Evolutionary conservation across 768 basidiomycete genomes (phyloP).

Genomic region (Butyriboletus loyo): DNA sequence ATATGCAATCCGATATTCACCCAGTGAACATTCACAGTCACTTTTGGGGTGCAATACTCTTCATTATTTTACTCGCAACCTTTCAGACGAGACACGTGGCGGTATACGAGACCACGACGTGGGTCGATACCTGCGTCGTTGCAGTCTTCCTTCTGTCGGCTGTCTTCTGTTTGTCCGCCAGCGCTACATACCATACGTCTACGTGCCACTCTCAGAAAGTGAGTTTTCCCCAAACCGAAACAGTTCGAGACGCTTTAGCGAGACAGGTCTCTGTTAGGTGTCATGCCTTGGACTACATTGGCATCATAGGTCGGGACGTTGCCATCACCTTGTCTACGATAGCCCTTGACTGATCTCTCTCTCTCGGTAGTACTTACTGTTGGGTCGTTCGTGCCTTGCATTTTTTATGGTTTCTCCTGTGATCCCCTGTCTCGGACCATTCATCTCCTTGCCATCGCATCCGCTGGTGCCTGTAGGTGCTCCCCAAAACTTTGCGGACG

Average conservation of each 20-base stretch:
- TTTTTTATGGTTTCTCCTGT: constrained; percentile 81
- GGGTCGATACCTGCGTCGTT: constrained; percentile 60
- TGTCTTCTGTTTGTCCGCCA: constrained; percentile 67
- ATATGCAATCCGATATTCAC: constrained; percentile 11
- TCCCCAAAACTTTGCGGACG: not conserved
- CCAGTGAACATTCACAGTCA: constrained; percentile 87
- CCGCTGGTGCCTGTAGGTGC: constrained; percentile 58
- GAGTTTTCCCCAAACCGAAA: constrained; percentile 15
- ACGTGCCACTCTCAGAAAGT: constrained; percentile 72
- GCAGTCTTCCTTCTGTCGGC: constrained; percentile 67
- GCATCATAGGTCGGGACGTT: constrained; percentile 58
- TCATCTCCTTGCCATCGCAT: constrained; percentile 51
- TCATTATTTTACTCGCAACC: constrained; percentile 51
- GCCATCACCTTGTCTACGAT: not conserved
- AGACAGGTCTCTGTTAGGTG: constrained; percentile 56
- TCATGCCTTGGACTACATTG: constrained; percentile 72
- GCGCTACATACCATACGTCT: constrained; percentile 71
- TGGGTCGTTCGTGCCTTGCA: constrained; percentile 73
- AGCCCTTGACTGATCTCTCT: constrained; percentile 2
- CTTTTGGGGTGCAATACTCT: constrained; percentile 64
- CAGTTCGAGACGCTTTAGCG: not conserved
- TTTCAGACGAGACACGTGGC: constrained; percentile 51
- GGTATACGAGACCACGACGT: constrained; percentile 52
- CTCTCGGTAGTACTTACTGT: constrained; percentile 52
- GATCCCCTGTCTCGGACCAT: constrained; percentile 49